Evolutionary conservation across 2,329 filamentous ascomycete species (phyloP).

Genomic region (Monosporascus sp.): DNA sequence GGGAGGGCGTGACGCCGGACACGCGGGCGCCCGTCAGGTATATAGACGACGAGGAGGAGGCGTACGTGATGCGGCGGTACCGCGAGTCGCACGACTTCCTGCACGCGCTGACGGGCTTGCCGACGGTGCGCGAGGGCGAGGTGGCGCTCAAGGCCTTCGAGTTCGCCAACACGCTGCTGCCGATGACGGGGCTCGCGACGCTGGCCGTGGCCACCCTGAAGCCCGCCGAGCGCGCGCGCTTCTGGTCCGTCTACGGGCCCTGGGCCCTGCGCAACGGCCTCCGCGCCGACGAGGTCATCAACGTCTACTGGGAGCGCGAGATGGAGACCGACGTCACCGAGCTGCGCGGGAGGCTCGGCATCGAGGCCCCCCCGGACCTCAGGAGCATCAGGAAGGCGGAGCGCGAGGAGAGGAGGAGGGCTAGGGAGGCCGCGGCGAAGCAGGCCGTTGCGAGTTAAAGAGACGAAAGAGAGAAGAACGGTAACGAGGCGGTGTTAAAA

Average conservation of each 20-base stretch:
- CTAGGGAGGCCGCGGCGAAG: constrained; percentile 41
- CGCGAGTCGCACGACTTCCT: constrained; percentile 98
- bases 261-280: constrained; percentile 88
- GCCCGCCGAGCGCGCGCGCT: constrained; percentile 68
- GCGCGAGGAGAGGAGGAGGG: constrained; percentile 61
- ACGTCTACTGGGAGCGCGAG: constrained; percentile 97
- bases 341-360: constrained; percentile 68
- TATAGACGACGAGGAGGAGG: constrained; percentile 91
- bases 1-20: constrained; percentile 88
- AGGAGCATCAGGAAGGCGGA: constrained; percentile 68
- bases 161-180: constrained; percentile 87
- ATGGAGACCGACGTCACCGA: constrained; percentile 77
- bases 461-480: not conserved
- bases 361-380: constrained; percentile 85
- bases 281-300: constrained; percentile 74
- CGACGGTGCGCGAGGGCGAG: constrained; percentile 90
- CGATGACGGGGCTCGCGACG: constrained; percentile 88
- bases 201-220: constrained; percentile 85
- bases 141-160: constrained; percentile 97
- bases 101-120: constrained; percentile 87
- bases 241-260: constrained; percentile 72
- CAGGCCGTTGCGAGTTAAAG: constrained; percentile 10
- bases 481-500: not conserved
- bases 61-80: constrained; percentile 98
- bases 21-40: constrained; percentile 78